Conservation (phyloP, 2,329 filamentous ascomycete genomes). For the Thermomyces lanuginosus region DNA sequence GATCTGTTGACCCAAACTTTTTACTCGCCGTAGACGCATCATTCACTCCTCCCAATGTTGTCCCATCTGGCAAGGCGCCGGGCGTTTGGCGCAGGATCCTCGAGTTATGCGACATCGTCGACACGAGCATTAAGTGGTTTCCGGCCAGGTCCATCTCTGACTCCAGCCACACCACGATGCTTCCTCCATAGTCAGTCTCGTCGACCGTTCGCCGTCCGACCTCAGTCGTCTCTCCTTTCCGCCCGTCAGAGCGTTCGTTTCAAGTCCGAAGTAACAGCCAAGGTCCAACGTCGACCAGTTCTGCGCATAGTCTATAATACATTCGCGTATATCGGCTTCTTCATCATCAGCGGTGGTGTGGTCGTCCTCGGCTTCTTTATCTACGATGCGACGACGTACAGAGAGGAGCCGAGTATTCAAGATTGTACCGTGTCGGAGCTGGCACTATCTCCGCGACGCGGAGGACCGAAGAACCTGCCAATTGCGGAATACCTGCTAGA, state of each 20-base stretch:
- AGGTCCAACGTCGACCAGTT: conserved; percentile 16
- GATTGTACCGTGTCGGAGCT: conserved; percentile 75
- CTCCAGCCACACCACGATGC: too few relatives aligned
- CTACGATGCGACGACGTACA: conserved; percentile 87
- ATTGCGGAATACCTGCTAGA: conserved; percentile 79
- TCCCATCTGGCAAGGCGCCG: too few relatives aligned
- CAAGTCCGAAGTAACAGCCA: conserved; percentile 14
- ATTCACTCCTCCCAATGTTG: too few relatives aligned
- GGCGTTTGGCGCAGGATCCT: too few relatives aligned
- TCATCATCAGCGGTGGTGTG: conserved; percentile 52
- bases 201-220: too few relatives aligned
- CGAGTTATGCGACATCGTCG: too few relatives aligned
- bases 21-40: too few relatives aligned
- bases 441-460: conserved; percentile 62
- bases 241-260: conserved; percentile 13
- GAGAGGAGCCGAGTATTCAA: conserved; percentile 45
- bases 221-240: conserved; percentile 10
- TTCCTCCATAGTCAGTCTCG: too few relatives aligned
- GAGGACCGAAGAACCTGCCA: conserved; percentile 88
- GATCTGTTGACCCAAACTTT: too few relatives aligned
- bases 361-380: conserved; percentile 73
- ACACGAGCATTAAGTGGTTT: too few relatives aligned
- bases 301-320: conserved; percentile 47
- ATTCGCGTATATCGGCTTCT: conserved; percentile 58
- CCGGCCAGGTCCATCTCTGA: too few relatives aligned